A percentile compares a stretch with the other conserved stretches of the same genome.
Evolutionary conservation across 805 yeast genomes (phyloP).

Genomic region (Kazachstania africana): DNA sequence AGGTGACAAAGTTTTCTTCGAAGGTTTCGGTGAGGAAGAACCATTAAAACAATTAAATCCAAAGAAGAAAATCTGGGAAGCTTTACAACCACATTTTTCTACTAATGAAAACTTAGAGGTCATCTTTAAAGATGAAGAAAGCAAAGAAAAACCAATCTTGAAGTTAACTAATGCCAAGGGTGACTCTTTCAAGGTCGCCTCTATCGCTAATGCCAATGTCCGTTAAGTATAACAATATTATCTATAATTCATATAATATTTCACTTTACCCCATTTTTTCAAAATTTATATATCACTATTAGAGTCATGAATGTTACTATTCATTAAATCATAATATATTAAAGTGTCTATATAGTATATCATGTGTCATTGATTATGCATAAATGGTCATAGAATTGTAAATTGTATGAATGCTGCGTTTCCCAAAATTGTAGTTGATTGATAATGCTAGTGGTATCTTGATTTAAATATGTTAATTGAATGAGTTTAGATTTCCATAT

Average conservation of each 20-base stretch:
- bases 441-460: too few species aligned
- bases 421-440: too few species aligned
- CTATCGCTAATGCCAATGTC: conserved; percentile 69
- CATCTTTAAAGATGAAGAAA: conserved; percentile 52
- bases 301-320: too few species aligned
- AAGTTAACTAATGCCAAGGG: conserved; percentile 74
- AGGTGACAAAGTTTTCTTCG: conserved; percentile 94
- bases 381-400: too few species aligned
- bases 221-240: conserved; percentile 32
- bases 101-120: conserved; percentile 71
- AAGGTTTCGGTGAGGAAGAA: conserved; percentile 66
- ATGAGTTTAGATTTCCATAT: conserved; percentile 20
- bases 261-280: too few species aligned
- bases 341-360: too few species aligned
- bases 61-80: conserved; percentile 96
- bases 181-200: conserved; percentile 58
- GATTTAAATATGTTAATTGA: too few species aligned
- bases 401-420: too few species aligned
- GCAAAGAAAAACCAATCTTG: conserved; percentile 56
- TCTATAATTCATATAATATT: too few species aligned
- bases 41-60: conserved; percentile 93
- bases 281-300: too few species aligned
- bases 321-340: too few species aligned
- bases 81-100: conserved; percentile 81
- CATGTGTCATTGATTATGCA: too few species aligned